These are phyloP conservation scores for Geotrichum reessii DNA, from an alignment of 1,139 yeast genomes.

Conservation along the genomic window DNA sequence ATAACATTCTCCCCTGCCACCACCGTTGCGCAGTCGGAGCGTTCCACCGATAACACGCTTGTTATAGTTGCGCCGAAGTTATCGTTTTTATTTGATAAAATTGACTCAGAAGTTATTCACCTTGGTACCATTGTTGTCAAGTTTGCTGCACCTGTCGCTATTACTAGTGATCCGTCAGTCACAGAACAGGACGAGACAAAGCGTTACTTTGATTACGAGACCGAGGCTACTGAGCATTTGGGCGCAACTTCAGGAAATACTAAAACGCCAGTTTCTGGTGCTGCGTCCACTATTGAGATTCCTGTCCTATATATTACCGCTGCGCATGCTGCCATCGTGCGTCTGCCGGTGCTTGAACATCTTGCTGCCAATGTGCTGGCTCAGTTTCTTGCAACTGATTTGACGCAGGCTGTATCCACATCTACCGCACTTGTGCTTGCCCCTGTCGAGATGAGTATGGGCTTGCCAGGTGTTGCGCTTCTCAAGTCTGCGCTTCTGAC, in stretches of 20 bases:
- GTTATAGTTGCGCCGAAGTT: constrained; percentile 24
- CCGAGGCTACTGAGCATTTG: neutral
- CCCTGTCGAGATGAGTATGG: constrained; percentile 9
- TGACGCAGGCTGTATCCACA: neutral
- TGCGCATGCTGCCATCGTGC: neutral
- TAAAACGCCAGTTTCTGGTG: neutral
- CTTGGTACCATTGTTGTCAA: constrained; percentile 4
- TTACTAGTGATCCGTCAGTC: neutral
- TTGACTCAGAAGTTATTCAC: constrained; percentile 4
- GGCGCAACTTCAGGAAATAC: neutral
- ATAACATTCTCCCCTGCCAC: neutral
- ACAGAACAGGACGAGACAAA: constrained; percentile 6
- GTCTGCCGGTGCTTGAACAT: constrained; percentile 2
- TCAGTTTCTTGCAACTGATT: neutral
- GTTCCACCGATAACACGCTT: constrained; percentile 3
- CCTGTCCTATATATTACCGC: constrained; percentile 5
- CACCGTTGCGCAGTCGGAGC: neutral
- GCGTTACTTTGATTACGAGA: constrained; percentile 8
- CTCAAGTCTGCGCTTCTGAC: neutral
- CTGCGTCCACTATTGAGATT: constrained; percentile 8
- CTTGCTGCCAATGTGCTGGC: neutral
- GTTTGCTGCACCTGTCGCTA: neutral
- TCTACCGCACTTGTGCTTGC: constrained; percentile 3
- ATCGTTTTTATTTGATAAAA: constrained; percentile 8
- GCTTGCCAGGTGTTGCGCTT: constrained; percentile 1